Percentiles rank a stretch among this genome's conserved stretches.
phyloP scores from a whole-genome alignment of 2,329 filamentous ascomycete species.

The Ilyonectria mors-panacis region DNA sequence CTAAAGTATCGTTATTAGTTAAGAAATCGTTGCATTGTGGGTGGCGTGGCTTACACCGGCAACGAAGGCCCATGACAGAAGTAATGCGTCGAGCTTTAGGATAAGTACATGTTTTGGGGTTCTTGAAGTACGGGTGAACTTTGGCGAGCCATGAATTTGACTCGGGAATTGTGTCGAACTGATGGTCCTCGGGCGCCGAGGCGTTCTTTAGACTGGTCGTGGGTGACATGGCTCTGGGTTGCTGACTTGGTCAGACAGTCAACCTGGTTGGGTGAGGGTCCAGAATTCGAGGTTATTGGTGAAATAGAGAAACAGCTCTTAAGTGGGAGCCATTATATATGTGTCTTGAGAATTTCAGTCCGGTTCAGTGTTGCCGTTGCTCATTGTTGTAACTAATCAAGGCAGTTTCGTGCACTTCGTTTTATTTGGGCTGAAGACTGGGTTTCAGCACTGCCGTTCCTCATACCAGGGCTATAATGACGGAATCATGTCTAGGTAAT shows the following conservation, averaged over 20 bases:
- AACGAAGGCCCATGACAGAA: conserved; percentile 47
- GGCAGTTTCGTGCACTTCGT: not conserved
- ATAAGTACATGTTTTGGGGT: conserved; percentile 48
- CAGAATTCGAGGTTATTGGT: not conserved
- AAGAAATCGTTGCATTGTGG: not conserved
- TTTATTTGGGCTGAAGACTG: too few species aligned
- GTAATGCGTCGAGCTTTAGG: conserved; percentile 48
- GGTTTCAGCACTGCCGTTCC: not conserved
- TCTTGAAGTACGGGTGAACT: conserved; percentile 49
- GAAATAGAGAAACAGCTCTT: not conserved
- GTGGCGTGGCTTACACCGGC: conserved; percentile 24
- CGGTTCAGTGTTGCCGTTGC: not conserved
- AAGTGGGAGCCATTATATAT: conserved; percentile 6
- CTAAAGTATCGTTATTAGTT: conserved; percentile 13
- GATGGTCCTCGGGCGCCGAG: not conserved
- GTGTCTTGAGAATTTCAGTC: not conserved
- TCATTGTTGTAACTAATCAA: not conserved
- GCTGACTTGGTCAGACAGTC: not conserved
- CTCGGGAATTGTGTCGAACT: not conserved
- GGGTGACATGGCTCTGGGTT: conserved; percentile 27
- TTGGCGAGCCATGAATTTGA: conserved; percentile 50
- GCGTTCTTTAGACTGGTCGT: conserved; percentile 29
- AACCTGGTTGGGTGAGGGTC: not conserved
- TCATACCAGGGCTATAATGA: conserved; percentile 30
- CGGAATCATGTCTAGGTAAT: conserved; percentile 13